Percentiles rank a stretch among this genome's conserved stretches.
Evolutionary conservation across 805 yeast species (phyloP).

Genomic region (Wickerhamiella bombiphila): DNA sequence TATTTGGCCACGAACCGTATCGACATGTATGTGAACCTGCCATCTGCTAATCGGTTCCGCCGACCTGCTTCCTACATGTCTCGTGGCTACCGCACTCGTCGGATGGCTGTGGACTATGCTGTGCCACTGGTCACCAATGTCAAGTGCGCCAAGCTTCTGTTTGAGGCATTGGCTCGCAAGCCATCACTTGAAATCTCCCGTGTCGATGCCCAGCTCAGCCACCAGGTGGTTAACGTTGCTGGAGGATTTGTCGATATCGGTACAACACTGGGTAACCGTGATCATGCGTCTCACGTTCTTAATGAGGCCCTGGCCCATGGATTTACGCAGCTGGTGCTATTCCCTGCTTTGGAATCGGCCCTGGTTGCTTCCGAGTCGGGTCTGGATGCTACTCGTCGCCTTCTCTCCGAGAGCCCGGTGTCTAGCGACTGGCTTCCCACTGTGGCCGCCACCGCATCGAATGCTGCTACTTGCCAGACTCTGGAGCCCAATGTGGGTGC

Average conservation of each 20-base stretch:
- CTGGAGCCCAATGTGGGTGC: slow-evolving; percentile 59
- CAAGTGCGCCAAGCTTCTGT: slow-evolving; percentile 86
- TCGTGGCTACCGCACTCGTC: slow-evolving; percentile 94
- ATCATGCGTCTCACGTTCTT: slow-evolving; percentile 47
- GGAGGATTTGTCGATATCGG: slow-evolving; percentile 68
- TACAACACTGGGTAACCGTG: slow-evolving; percentile 46
- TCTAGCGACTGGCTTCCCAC: slow-evolving; percentile 64
- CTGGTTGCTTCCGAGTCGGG: slow-evolving; percentile 51
- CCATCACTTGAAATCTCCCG: slow-evolving; percentile 46
- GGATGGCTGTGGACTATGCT: slow-evolving; percentile 99
- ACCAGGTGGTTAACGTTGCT: slow-evolving; percentile 65
- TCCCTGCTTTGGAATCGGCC: slow-evolving; percentile 57
- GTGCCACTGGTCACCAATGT: slow-evolving; percentile 96
- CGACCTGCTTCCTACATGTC: slow-evolving; percentile 98
- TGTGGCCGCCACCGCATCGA: slow-evolving; percentile 66
- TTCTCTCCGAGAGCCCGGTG: slow-evolving; percentile 28
- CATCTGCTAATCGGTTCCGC: slow-evolving; percentile 92
- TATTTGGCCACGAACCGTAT: slow-evolving; percentile 94
- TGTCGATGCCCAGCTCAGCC: slow-evolving; percentile 83
- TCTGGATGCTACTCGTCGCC: slow-evolving; percentile 47
- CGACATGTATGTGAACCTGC: slow-evolving; percentile 90
- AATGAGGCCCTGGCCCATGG: slow-evolving; percentile 69
- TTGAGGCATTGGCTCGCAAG: slow-evolving; percentile 67
- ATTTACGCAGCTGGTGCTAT: slow-evolving; percentile 68
- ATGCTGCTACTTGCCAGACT: slow-evolving; percentile 45